These are phyloP conservation scores for Arxiozyma heterogenica DNA, from an alignment of 1,139 yeast genomes.

Conservation along the genomic window DNA sequence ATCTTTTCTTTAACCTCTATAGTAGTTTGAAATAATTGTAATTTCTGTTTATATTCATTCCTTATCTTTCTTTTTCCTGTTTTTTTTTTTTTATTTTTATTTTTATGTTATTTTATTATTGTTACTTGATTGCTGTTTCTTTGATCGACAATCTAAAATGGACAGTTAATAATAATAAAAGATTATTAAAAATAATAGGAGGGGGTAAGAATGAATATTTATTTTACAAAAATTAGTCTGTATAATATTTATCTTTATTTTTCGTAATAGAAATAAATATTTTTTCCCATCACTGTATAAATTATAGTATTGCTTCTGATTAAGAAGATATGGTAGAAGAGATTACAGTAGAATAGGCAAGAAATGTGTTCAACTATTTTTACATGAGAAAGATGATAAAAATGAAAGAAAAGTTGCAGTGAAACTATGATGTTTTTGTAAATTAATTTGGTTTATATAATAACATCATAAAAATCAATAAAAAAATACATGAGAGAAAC, in stretches of 20 bases:
- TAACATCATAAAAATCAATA: too few species aligned
- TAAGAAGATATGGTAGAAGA: background rate
- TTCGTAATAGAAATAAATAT: background rate
- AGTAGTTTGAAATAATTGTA: background rate
- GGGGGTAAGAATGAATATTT: background rate
- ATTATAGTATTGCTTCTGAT: too few species aligned
- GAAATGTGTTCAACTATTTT: background rate
- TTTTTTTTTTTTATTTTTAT: background rate
- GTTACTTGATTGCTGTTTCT: too few species aligned
- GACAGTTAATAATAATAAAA: too few species aligned
- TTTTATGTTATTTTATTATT: background rate
- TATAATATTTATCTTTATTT: slow-evolving; percentile 2
- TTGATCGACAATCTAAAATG: too few species aligned
- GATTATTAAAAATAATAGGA: background rate
- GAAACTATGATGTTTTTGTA: background rate
- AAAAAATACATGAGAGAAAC: background rate
- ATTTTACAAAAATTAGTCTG: slow-evolving; percentile 3
- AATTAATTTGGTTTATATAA: background rate
- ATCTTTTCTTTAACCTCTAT: background rate
- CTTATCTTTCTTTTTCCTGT: background rate
- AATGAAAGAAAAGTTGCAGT: background rate
- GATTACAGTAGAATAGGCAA: background rate
- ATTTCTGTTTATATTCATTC: background rate
- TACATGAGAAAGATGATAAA: background rate
- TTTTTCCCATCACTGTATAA: background rate